Conservation (phyloP, 441 rosid species). For the Populus hybrid region DNA sequence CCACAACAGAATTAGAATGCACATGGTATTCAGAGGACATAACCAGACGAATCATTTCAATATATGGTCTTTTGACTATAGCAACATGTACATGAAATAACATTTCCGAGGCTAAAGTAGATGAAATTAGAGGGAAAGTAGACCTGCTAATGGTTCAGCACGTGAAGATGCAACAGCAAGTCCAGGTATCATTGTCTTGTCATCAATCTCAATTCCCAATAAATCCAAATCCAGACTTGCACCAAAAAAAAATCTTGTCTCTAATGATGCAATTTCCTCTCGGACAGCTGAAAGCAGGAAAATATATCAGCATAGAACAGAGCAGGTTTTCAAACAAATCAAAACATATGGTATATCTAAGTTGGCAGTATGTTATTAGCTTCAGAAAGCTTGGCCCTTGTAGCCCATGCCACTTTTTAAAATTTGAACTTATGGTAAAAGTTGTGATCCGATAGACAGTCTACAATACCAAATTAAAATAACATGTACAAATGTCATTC, state of each 20-base stretch:
- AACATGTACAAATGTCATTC: background rate
- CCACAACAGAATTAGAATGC: background rate
- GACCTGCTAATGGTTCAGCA: conserved; percentile 90
- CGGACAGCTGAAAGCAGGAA: conserved; percentile 46
- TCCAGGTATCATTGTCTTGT: conserved; percentile 79
- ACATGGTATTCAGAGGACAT: background rate
- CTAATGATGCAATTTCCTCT: conserved; percentile 67
- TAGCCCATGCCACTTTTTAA: background rate
- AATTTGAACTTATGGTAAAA: background rate
- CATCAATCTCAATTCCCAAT: conserved; percentile 78
- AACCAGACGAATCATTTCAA: background rate
- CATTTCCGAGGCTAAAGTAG: background rate
- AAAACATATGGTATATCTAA: background rate
- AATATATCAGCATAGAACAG: conserved; percentile 9
- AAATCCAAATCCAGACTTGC: conserved; percentile 89
- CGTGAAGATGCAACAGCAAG: conserved; percentile 90
- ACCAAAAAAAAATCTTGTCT: conserved; percentile 65
- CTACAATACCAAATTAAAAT: background rate
- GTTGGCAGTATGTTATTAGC: background rate
- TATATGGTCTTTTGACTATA: background rate
- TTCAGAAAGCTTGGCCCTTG: background rate
- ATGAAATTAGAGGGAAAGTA: conserved; percentile 14
- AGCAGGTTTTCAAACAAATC: background rate
- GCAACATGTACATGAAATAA: background rate
- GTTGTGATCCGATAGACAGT: background rate